A percentile compares a stretch with the other conserved stretches of the same genome.
phyloP scores from a whole-genome alignment of 805 yeast species.

The Sugiyamaella marilandica region DNA sequence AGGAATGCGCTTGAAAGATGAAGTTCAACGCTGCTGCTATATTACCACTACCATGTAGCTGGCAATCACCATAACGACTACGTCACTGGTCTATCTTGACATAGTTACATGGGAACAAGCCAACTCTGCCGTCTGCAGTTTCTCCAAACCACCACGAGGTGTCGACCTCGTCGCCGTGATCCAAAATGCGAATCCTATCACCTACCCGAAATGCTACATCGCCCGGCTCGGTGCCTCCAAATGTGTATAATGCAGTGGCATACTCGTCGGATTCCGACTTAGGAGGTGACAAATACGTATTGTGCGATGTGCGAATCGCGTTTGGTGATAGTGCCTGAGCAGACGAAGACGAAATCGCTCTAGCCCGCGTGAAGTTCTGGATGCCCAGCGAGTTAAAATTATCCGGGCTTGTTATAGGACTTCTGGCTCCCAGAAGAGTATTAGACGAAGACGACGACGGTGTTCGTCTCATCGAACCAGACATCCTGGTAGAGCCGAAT shows the following conservation, averaged over 20 bases:
- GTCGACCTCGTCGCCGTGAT: slow-evolving; percentile 33
- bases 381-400: not conserved
- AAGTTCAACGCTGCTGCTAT: too few relatives aligned
- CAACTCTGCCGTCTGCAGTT: slow-evolving; percentile 37
- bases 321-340: slow-evolving; percentile 25
- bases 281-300: slow-evolving; percentile 14
- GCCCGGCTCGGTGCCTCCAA: slow-evolving; percentile 34
- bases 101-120: slow-evolving; percentile 46
- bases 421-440: not conserved
- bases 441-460: not conserved
- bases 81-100: slow-evolving; percentile 24
- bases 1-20: too few relatives aligned
- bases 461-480: not conserved
- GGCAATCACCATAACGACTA: too few relatives aligned
- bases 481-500: not conserved
- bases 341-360: slow-evolving; percentile 26
- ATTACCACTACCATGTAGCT: too few relatives aligned
- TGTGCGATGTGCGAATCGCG: not conserved
- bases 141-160: slow-evolving; percentile 51
- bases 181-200: slow-evolving; percentile 34
- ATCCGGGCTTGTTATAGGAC: slow-evolving; percentile 12
- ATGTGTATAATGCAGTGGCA: slow-evolving; percentile 34
- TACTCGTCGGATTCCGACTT: slow-evolving; percentile 24
- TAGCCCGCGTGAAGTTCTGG: slow-evolving; percentile 17
- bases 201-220: slow-evolving; percentile 37